Base-by-base conservation (phyloP, 116 monocot species). In the Zostera marina region DNA sequence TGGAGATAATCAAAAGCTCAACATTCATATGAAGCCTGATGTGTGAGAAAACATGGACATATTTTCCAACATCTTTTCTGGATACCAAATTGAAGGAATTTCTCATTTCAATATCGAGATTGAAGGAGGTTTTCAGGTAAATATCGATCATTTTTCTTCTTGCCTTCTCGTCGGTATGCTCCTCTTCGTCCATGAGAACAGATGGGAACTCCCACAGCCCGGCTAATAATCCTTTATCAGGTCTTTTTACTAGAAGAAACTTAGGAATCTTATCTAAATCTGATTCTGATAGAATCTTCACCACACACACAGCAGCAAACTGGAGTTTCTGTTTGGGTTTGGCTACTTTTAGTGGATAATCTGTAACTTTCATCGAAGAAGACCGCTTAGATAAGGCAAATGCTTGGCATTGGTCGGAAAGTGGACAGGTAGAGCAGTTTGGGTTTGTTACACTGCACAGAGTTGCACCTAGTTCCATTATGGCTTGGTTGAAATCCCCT, bases 121-220 rank as follows among this genome's bases (percentile, higher is more conserved):
- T 57, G 26, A 96, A 74, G 1, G 52, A 65, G 46, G 64, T 63
- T 56, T 74, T 80, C 62, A 96, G 72, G 70, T 80, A 85, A 11
- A 62, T 53, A 64, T 89, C 70, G 20, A 89, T 80, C 11, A 44
- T 68, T 53, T 62, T 68, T 63, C 85, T 79, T 64, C 96, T 85
- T 38, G 65, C 61, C 12, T 7, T 22, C 47, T 70, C 46, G 68
- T 85, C 80, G 0, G 52, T 67, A 26, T 57, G 43, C 38, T 61
- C 55, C 38, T 61, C 55, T n/a, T 63, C 56, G 11, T 79, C 70
- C 23, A 96, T 8, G 25, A 80, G 64, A 72, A 96, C 76, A 8
- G 78, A 72, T 42, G 96, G 96, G 47, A 96, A 96, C 67, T 96
- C 96, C 96, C 96, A 96, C 12, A 96, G 74, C 8, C 96, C 96